Evolutionary conservation across 306 rosid genomes (phyloP), one percentile per base, ranked within the genome.

Genomic region (Vigna radiata): DNA sequence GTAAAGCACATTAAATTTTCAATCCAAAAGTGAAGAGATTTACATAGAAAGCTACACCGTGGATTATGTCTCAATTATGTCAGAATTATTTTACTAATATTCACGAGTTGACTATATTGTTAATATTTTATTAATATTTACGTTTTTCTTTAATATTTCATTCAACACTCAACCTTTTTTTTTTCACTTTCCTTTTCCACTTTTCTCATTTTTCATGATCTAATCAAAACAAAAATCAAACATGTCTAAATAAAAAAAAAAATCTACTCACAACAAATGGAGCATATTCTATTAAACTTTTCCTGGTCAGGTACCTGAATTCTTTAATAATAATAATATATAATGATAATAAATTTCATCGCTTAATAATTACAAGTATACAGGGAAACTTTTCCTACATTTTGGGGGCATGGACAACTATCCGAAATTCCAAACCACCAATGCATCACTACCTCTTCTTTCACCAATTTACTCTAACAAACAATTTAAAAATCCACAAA

Each of bases 391-490:
- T 52, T 33, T 54, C 29, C 37, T 6, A 71, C 25, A 7, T 33
- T 71, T 36, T 39, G 7, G 76, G 37, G 7, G 17, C 36, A 27
- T 31, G 50, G 8, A 70, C 13, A 52, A 36, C 50, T n/a, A 44
- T 44, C 48, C 15, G 17, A 33, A 41, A 73, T 5, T 58, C 44
- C 46, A 4, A 43, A 59, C 8, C 46, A 44, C 44, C 46, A 59
- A 27, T 46, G 21, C 25, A 58, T 61, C 37, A 29, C 31, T 1
- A 0, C 18, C 37, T 19, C 56, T 23, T 36, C 56, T 56, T 25
- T 55, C 12, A 64, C 53, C n/a, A 68, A 43, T 62, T 58, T 33
- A 67, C 33, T 62, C 43, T 43, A 62, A 37, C 67, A 79, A 39
- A 37, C 71, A 79, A 39, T 12, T 63, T 47, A 12, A 41, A 71